These are phyloP conservation scores for Trichosphaerium sp. DNA, from an alignment of 78 protist genomes.

Conservation along the genomic window DNA sequence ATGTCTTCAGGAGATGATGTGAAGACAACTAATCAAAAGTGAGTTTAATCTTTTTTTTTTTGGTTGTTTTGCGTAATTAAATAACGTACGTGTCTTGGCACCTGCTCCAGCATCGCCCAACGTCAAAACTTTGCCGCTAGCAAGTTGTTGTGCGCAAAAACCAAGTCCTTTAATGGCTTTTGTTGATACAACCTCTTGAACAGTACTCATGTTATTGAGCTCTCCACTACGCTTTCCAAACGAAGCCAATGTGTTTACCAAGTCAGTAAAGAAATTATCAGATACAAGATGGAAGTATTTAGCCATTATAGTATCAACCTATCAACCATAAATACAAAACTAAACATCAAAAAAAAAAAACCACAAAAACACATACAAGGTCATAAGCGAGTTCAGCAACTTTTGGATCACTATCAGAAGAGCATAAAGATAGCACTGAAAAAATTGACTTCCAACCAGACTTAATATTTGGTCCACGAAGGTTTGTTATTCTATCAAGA, in stretches of 20 bases:
- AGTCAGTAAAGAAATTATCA: conserved; percentile 61
- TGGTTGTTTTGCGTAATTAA: too few relatives aligned
- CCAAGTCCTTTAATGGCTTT: not conserved
- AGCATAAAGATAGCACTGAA: conserved; percentile 37
- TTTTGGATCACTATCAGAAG: conserved; percentile 10
- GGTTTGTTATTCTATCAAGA: not conserved
- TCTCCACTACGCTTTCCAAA: conserved; percentile 59
- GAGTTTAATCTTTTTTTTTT: too few relatives aligned
- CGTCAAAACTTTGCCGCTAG: too few relatives aligned
- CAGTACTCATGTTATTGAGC: not conserved
- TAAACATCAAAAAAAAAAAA: not conserved
- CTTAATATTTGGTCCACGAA: conserved; percentile 45
- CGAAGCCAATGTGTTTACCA: conserved; percentile 67
- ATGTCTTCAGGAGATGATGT: conserved; percentile 36
- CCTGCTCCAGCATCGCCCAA: too few relatives aligned
- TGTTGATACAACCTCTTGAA: not conserved
- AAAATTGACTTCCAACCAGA: conserved; percentile 92
- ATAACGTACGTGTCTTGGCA: too few relatives aligned
- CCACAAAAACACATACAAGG: not conserved
- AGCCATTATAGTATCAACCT: conserved; percentile 22
- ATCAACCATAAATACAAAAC: not conserved
- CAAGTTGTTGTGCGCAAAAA: too few relatives aligned
- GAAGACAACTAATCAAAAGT: not conserved
- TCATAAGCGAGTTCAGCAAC: too few relatives aligned
- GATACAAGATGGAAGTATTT: conserved; percentile 32